Evolutionary conservation across 257 asterid species (phyloP).

Genomic region (Solanum chilense): DNA sequence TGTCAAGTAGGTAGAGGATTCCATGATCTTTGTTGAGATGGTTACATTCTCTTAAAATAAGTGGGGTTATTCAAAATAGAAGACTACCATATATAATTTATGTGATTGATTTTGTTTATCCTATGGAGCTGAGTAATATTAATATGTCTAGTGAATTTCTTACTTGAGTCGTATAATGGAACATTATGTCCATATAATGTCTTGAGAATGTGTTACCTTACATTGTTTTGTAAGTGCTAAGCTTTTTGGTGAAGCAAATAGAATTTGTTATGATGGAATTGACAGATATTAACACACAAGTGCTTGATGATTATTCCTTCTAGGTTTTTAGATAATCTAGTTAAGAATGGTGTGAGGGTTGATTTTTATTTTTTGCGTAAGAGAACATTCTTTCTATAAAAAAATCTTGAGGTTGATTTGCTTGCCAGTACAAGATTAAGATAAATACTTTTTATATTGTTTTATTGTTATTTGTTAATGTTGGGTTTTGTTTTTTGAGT

Average conservation of each 20-base stretch:
- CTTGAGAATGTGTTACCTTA: neutral
- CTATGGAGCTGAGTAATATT: neutral
- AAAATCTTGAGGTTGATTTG: neutral
- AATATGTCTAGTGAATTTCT: neutral
- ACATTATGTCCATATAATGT: neutral
- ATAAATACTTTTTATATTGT: neutral
- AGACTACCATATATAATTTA: neutral
- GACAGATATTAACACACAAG: neutral
- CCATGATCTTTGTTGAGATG: neutral
- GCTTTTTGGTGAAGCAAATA: neutral
- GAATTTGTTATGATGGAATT: neutral
- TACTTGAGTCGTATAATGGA: neutral
- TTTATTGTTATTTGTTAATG: neutral
- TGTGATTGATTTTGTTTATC: neutral
- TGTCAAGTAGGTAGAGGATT: neutral
- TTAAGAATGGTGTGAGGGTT: neutral
- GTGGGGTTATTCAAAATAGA: neutral
- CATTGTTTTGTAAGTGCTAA: neutral
- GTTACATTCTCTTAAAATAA: no score
- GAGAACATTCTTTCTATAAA: neutral
- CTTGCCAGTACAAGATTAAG: neutral
- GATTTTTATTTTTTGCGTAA: neutral
- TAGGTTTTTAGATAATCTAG: neutral
- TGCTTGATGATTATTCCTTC: neutral
- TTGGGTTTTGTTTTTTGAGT: neutral